Evolutionary conservation across 768 basidiomycete species (phyloP).

Genomic region (Lentinula raphanica): DNA sequence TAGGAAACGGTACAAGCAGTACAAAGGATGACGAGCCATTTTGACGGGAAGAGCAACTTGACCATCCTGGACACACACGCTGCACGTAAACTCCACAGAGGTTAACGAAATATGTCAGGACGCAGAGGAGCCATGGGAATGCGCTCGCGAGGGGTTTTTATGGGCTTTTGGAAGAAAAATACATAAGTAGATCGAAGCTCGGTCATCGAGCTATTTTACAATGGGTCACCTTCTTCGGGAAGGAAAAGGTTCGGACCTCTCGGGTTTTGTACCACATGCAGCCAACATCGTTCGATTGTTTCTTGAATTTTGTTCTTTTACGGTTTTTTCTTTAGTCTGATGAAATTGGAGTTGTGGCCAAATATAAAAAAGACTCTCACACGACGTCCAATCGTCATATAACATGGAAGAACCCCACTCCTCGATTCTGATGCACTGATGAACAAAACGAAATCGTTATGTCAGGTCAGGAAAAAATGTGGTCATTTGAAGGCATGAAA

Average conservation of each 20-base stretch:
- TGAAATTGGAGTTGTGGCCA: not conserved
- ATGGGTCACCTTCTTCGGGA: not conserved
- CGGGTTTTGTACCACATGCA: not conserved
- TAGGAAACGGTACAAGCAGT: not conserved
- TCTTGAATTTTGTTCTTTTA: not conserved
- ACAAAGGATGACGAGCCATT: not conserved
- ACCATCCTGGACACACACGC: not conserved
- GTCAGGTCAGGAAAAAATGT: not conserved
- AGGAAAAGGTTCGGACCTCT: not conserved
- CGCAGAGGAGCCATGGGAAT: not conserved
- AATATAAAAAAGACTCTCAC: not conserved
- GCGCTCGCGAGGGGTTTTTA: not conserved
- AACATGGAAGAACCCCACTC: not conserved
- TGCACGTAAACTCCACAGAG: not conserved
- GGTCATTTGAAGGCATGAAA: no score
- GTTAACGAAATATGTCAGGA: not conserved
- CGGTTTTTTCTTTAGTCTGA: not conserved
- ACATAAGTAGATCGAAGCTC: not conserved
- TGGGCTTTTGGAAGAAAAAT: not conserved
- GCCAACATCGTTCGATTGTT: not conserved
- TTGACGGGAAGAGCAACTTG: not conserved
- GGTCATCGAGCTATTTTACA: not conserved
- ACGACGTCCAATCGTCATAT: not conserved
- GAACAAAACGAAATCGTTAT: not conserved
- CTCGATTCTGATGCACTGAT: not conserved